A percentile compares a stretch with the other conserved stretches of the same genome.
Conservation (phyloP, 2,329 filamentous ascomycete species). For the Myriangium duriaei region DNA sequence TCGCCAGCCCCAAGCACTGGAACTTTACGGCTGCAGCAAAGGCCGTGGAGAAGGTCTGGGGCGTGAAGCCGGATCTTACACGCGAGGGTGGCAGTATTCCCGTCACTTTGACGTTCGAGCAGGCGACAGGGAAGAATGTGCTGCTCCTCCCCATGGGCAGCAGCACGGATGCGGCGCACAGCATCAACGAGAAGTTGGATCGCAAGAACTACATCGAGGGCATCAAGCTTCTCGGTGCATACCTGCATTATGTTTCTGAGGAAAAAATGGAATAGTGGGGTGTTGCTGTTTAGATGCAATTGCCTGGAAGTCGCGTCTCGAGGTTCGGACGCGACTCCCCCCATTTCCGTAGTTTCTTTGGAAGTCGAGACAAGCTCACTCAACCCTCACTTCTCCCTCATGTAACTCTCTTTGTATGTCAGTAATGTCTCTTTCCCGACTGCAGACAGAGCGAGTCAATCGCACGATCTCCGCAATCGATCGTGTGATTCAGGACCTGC, state of each 20-base stretch:
- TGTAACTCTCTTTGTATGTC: no score
- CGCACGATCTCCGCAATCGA: no score
- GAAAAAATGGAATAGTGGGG: conserved; percentile 56
- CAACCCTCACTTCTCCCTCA: no score
- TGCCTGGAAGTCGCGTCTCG: no score
- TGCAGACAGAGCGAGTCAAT: no score
- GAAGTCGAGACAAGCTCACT: no score
- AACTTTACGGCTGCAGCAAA: conserved; percentile 92
- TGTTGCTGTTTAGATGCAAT: no score
- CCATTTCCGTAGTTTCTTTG: no score
- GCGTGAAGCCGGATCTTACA: conserved; percentile 85
- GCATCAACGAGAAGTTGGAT: conserved; percentile 97
- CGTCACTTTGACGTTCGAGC: conserved; percentile 91
- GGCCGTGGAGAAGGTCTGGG: conserved; percentile 92
- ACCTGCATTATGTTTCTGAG: conserved; percentile 89
- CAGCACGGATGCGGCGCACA: conserved; percentile 91
- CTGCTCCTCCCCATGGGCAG: conserved; percentile 92
- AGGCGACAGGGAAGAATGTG: conserved; percentile 96
- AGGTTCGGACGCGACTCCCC: no score
- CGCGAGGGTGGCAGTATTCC: conserved; percentile 95
- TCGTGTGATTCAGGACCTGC: no score
- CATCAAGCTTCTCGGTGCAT: conserved; percentile 87
- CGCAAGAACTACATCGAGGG: conserved; percentile 97
- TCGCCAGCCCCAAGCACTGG: conserved; percentile 94
- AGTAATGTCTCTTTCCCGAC: no score